phyloP scores from a whole-genome alignment of 2,329 filamentous ascomycete genomes.

The Penicillium sp. region DNA sequence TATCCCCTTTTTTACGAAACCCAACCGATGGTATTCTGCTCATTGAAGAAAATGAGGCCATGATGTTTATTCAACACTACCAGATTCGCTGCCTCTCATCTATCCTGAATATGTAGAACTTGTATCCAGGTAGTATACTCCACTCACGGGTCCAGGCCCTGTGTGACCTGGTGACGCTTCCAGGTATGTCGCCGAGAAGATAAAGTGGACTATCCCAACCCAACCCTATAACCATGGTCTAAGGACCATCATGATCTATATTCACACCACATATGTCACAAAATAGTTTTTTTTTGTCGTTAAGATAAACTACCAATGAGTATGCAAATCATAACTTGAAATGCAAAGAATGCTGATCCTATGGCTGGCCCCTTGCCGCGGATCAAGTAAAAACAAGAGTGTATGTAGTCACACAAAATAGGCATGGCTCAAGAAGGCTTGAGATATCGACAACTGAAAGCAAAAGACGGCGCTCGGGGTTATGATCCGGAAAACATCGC shows the following conservation, averaged over 20 bases:
- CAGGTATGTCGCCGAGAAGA: background rate
- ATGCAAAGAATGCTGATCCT: slow-evolving; percentile 16
- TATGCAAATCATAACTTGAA: slow-evolving; percentile 27
- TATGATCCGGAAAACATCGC: slow-evolving; percentile 33
- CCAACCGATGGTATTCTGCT: slow-evolving; percentile 17
- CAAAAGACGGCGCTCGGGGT: slow-evolving; percentile 29
- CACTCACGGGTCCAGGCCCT: background rate
- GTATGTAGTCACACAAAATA: slow-evolving; percentile 10
- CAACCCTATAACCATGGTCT: background rate
- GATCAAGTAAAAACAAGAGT: background rate
- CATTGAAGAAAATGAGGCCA: background rate
- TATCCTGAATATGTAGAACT: background rate
- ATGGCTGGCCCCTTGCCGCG: background rate
- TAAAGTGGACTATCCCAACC: background rate
- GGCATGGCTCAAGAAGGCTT: slow-evolving; percentile 11
- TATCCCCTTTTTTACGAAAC: slow-evolving; percentile 12
- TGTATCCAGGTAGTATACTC: background rate
- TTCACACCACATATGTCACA: background rate
- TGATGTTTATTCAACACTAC: background rate
- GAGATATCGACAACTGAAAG: slow-evolving; percentile 34
- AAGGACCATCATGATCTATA: background rate
- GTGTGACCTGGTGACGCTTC: background rate
- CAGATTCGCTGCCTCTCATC: background rate
- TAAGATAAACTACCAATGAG: slow-evolving; percentile 15
- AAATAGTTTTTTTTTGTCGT: slow-evolving; percentile 11